Base-by-base conservation (phyloP, 1,284 basidiomycete genomes). In the Pseudozyma sp. region DNA sequence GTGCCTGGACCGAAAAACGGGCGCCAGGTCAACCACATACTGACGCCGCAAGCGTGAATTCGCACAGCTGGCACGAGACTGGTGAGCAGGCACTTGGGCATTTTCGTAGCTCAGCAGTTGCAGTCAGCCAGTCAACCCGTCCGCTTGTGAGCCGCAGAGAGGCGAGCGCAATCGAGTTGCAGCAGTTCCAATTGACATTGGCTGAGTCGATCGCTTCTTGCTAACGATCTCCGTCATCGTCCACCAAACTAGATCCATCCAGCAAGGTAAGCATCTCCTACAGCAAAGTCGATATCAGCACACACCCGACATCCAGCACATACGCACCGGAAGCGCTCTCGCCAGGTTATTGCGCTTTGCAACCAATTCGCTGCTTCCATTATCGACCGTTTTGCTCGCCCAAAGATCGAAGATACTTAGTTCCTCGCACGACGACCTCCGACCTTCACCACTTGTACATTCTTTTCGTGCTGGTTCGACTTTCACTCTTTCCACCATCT, bases 151-250 rank as follows among this genome's bases (percentile, higher is more conserved):
- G 43, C 24, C 13, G 9, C 9, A 8, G 17, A 44, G 17, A 42
- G 8, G 19, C 43, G 43, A 24, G 42, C 52, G 8, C 42, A 46
- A 40, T 31, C 43, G 6, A 17, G n/a, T 7, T 8, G 24, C 29
- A 13, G 40, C 44, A 34, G 43, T 13, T 19, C 61, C 50, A 60
- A 60, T 33, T 48, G 48, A 45, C 48, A 48, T 52, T 48, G 43
- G 60, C 53, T 17, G 49, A 44, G 44, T 50, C 34, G 24, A 54
- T 43, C 33, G 54, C 58, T 35, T 52, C 65, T 73, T 68, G 69
- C 59, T 64, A 64, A 56, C 70, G 70, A 68, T 63, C 67, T 51
- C 54, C 55, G 71, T 69, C 67, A 69, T 69, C 71, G 62, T 74
- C 66, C 58, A 66, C 51, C 63, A 74, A 51, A 74, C 52, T 52